Conservation (phyloP, 2,329 filamentous ascomycete species). For the Fusarium papillatum region DNA sequence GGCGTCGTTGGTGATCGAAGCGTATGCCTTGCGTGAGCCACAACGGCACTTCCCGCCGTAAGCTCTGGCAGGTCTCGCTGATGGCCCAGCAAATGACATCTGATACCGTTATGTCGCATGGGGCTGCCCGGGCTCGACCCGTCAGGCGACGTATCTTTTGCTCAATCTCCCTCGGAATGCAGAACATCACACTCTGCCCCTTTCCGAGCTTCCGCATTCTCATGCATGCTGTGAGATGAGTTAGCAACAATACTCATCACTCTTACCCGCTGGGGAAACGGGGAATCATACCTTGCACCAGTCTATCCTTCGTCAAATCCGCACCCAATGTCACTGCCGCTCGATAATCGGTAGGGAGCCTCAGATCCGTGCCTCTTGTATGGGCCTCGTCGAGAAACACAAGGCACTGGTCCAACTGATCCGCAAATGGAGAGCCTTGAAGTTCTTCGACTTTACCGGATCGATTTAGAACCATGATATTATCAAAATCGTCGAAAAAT, state of each 20-base stretch:
- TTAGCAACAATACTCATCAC: not conserved
- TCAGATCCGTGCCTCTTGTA: slow-evolving; percentile 78
- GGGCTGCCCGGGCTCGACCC: too few relatives aligned
- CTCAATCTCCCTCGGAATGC: slow-evolving; percentile 70
- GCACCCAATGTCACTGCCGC: slow-evolving; percentile 78
- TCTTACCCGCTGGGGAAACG: too few relatives aligned
- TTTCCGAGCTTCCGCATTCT: slow-evolving; percentile 76
- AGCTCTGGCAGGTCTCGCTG: too few relatives aligned
- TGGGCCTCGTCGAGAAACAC: slow-evolving; percentile 80
- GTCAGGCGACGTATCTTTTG: slow-evolving; percentile 57
- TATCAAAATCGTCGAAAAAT: slow-evolving; percentile 69
- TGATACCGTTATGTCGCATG: too few relatives aligned
- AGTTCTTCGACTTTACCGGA: slow-evolving; percentile 62
- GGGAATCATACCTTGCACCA: slow-evolving; percentile 72
- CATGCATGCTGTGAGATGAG: slow-evolving; percentile 69
- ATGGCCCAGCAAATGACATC: too few relatives aligned
- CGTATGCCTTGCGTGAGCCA: too few relatives aligned
- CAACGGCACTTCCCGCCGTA: too few relatives aligned
- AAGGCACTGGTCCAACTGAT: slow-evolving; percentile 69
- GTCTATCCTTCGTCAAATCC: slow-evolving; percentile 74
- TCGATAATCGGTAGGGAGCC: slow-evolving; percentile 67
- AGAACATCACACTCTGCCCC: slow-evolving; percentile 76
- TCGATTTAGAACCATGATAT: slow-evolving; percentile 66
- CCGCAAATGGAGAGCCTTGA: slow-evolving; percentile 68
- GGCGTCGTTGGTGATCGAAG: too few relatives aligned